Evolutionary conservation across 768 basidiomycete genomes (phyloP).

Genomic region (Termitomyces sp.): DNA sequence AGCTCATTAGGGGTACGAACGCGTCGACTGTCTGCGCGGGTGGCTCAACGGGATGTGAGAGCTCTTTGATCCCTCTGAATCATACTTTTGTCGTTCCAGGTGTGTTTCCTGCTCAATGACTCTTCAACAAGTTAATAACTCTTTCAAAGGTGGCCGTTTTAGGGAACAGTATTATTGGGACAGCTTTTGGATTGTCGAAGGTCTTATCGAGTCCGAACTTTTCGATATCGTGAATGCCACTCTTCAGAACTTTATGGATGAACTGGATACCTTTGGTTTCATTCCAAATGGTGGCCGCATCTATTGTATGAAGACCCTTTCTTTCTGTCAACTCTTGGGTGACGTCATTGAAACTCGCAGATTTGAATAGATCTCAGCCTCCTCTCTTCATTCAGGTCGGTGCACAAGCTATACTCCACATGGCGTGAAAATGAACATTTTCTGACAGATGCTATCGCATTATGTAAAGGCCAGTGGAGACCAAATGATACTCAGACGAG

Average conservation of each 20-base stretch:
- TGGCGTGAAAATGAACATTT: neutral
- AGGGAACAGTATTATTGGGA: constrained; percentile 72
- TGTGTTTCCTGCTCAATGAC: constrained; percentile 9
- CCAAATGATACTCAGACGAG: constrained; percentile 66
- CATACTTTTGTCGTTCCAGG: constrained; percentile 91
- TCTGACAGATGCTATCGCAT: constrained; percentile 73
- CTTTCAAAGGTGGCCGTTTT: constrained; percentile 55
- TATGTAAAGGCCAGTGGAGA: constrained; percentile 74
- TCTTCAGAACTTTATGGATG: constrained; percentile 93
- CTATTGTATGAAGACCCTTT: constrained; percentile 50
- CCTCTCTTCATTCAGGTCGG: constrained; percentile 79
- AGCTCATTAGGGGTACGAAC: constrained; percentile 75
- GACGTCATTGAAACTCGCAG: constrained; percentile 26
- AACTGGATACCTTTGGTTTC: constrained; percentile 78
- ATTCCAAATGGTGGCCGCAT: constrained; percentile 93
- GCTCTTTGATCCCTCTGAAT: constrained; percentile 84
- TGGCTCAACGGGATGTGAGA: constrained; percentile 60
- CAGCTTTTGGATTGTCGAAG: constrained; percentile 86
- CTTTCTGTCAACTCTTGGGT: constrained; percentile 29
- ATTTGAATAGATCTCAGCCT: constrained; percentile 87
- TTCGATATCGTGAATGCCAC: constrained; percentile 69
- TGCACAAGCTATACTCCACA: neutral
- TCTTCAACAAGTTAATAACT: neutral
- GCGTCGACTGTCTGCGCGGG: constrained; percentile 52
- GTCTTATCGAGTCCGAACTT: constrained; percentile 77